phyloP scores from a whole-genome alignment of 805 yeast genomes.

The Starmerella etchellsii region DNA sequence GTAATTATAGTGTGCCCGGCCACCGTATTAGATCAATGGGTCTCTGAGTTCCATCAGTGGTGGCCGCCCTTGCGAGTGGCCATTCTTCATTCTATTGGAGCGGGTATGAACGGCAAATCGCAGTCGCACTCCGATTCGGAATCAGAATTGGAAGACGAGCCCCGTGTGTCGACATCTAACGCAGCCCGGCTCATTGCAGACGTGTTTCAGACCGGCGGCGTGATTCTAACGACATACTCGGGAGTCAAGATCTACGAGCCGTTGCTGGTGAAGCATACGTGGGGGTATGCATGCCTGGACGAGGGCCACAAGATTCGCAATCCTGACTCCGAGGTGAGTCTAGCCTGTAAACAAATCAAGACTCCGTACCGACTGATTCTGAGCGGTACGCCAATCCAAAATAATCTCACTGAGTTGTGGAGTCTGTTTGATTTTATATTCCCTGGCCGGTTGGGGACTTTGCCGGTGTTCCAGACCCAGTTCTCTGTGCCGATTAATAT shows the following conservation, averaged over 20 bases:
- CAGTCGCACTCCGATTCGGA: conserved; percentile 19
- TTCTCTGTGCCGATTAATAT: conserved; percentile 84
- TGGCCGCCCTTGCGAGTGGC: conserved; percentile 90
- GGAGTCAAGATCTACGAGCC: conserved; percentile 62
- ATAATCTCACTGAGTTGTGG: conserved; percentile 86
- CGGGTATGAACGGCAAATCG: conserved; percentile 50
- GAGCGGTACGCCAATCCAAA: conserved; percentile 95
- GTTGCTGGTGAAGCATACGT: conserved; percentile 47
- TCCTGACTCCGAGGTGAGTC: conserved; percentile 79
- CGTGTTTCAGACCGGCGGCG: conserved; percentile 60
- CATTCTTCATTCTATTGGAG: conserved; percentile 82
- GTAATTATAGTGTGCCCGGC: conserved; percentile 89
- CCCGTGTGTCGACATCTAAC: conserved; percentile 10
- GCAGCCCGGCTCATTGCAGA: conserved; percentile 42
- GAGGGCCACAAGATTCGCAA: conserved; percentile 96
- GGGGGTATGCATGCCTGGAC: conserved; percentile 88
- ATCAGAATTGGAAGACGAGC: conserved; percentile 29
- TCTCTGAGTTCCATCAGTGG: conserved; percentile 91
- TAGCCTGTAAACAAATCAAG: conserved; percentile 69
- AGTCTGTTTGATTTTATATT: conserved; percentile 86
- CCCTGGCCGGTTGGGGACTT: conserved; percentile 88
- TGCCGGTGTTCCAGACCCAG: conserved; percentile 88
- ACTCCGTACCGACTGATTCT: conserved; percentile 78
- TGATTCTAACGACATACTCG: conserved; percentile 81
- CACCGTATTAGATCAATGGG: conserved; percentile 93